Percentiles rank a stretch among this genome's conserved stretches.
Conservation (phyloP, 23 red algal species). For the Gracilaria vermiculophylla region DNA sequence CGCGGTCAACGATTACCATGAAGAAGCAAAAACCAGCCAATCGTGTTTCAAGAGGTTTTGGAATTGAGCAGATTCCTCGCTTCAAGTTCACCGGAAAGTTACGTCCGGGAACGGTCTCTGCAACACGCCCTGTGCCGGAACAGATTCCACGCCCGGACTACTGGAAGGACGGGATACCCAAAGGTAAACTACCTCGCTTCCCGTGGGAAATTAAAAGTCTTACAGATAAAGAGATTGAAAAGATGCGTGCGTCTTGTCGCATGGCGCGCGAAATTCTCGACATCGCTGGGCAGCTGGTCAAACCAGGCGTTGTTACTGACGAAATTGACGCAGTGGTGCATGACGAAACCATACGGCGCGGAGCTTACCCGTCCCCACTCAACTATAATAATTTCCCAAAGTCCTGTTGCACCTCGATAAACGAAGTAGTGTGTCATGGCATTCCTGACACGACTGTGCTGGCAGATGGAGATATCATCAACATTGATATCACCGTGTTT, state of each 20-base stretch:
- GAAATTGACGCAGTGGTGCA: constrained; percentile 97
- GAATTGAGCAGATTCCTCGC: constrained; percentile 14
- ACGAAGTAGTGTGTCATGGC: constrained; percentile 98
- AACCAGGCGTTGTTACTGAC: constrained; percentile 84
- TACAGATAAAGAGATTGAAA: constrained; percentile 66
- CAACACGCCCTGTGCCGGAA: constrained; percentile 62
- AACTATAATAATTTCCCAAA: constrained; percentile 96
- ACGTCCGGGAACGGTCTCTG: constrained; percentile 75
- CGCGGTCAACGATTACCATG: neutral
- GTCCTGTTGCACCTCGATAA: constrained; percentile 96
- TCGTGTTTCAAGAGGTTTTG: constrained; percentile 5
- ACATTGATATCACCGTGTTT: constrained; percentile 93
- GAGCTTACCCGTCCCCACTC: constrained; percentile 92
- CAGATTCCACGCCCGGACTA: constrained; percentile 82
- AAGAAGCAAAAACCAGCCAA: constrained; percentile 39
- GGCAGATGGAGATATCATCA: constrained; percentile 94
- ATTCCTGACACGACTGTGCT: constrained; percentile 82
- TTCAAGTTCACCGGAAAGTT: constrained; percentile 81
- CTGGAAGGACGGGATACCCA: constrained; percentile 46
- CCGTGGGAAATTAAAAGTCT: constrained; percentile 92
- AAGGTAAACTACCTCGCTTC: constrained; percentile 23
- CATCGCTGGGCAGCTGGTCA: constrained; percentile 67
- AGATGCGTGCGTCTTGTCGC: constrained; percentile 74
- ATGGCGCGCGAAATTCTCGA: constrained; percentile 96
- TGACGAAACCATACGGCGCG: constrained; percentile 70